A percentile compares a stretch with the other conserved stretches of the same genome.
phyloP scores from a whole-genome alignment of 495 filamentous ascomycete species.

The Podospora pseudoanserina region DNA sequence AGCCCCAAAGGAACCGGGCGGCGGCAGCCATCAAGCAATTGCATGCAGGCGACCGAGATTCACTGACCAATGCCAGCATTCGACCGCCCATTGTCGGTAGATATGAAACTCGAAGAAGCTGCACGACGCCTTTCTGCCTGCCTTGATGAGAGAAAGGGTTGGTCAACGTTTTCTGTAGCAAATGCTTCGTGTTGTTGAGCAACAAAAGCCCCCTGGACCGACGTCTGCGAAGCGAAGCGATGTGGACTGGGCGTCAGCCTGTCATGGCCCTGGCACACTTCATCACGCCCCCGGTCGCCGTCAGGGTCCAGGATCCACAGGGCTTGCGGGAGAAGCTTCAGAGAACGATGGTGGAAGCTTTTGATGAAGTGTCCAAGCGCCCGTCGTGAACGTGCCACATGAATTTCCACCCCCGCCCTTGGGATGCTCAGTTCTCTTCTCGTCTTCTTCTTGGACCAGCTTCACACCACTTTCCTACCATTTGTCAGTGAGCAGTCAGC shows the following conservation, averaged over 20 bases:
- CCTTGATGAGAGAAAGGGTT: background rate
- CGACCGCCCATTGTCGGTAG: background rate
- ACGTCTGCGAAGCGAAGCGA: background rate
- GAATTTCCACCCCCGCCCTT: background rate
- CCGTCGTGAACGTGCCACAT: background rate
- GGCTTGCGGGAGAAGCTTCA: slow-evolving; percentile 19
- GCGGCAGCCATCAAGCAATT: background rate
- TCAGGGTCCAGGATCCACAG: slow-evolving; percentile 10
- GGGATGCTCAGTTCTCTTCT: background rate
- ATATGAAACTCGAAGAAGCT: background rate
- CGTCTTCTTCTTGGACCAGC: no score
- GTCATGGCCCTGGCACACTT: slow-evolving; percentile 13
- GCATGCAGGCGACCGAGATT: background rate
- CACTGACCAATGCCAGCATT: background rate
- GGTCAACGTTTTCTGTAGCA: background rate
- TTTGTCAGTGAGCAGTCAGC: background rate
- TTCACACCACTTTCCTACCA: background rate
- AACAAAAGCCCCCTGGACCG: background rate
- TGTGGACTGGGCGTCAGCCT: background rate
- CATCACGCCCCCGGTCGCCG: slow-evolving; percentile 3
- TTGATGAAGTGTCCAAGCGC: background rate
- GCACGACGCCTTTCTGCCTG: background rate
- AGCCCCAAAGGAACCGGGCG: background rate
- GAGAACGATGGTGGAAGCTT: slow-evolving; percentile 22
- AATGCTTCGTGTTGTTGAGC: background rate